Conservation (phyloP, 2,329 filamentous ascomycete species). For the Apiospora aurea region DNA sequence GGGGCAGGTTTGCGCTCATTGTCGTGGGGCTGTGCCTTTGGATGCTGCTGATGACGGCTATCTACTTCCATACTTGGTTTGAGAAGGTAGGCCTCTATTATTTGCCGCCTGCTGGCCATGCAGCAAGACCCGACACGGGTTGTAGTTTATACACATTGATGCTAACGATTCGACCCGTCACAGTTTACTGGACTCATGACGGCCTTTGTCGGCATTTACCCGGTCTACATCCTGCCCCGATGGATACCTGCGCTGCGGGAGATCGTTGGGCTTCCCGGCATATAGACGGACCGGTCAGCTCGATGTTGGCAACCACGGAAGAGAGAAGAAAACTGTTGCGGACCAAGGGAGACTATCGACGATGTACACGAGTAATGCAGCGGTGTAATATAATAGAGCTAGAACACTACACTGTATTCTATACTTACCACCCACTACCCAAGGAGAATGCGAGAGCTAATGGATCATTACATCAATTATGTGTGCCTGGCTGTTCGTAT, state of each 20-base stretch:
- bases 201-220: slow-evolving; percentile 35
- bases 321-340: neutral
- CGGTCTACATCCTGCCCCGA: slow-evolving; percentile 36
- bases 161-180: neutral
- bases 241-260: slow-evolving; percentile 35
- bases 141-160: neutral
- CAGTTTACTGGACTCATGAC: slow-evolving; percentile 56
- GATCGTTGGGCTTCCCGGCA: slow-evolving; percentile 36
- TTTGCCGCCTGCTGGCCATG: neutral
- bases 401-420: neutral
- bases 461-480: neutral
- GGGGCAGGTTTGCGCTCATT: slow-evolving; percentile 62
- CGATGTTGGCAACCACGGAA: neutral
- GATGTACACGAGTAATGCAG: slow-evolving; percentile 14
- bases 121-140: neutral
- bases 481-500: neutral
- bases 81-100: slow-evolving; percentile 75
- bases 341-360: neutral
- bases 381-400: slow-evolving; percentile 14
- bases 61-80: slow-evolving; percentile 98
- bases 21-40: slow-evolving; percentile 80
- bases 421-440: neutral
- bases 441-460: neutral
- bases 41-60: slow-evolving; percentile 99
- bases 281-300: slow-evolving; percentile 18